A percentile compares a stretch with the other conserved stretches of the same genome.
These are phyloP conservation scores for Triangularia verruculosa DNA, from an alignment of 2,329 filamentous ascomycete species.

Conservation along the genomic window DNA sequence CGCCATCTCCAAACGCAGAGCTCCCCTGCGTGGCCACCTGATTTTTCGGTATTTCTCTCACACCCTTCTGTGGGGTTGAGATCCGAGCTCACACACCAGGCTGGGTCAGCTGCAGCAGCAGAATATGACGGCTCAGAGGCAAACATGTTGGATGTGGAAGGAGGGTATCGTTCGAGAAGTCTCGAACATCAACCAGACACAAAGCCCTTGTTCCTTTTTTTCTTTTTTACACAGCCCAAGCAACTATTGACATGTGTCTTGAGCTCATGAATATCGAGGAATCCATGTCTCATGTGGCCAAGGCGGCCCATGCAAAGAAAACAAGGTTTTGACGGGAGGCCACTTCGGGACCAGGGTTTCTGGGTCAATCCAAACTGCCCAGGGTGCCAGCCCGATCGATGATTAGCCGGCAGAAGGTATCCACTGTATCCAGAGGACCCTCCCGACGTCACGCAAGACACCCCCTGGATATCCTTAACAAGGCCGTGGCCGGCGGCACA, in stretches of 20 bases:
- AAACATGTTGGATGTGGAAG: neutral
- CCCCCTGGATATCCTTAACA: neutral
- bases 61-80: neutral
- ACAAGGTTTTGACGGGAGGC: constrained; percentile 17
- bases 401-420: neutral
- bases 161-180: neutral
- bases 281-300: constrained; percentile 9
- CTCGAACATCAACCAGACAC: neutral
- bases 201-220: neutral
- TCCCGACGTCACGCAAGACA: constrained; percentile 11
- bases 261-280: neutral
- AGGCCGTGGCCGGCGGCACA: constrained; percentile 6
- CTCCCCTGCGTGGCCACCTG: neutral
- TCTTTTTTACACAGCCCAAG: neutral
- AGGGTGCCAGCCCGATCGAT: neutral
- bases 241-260: neutral
- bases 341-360: constrained; percentile 5
- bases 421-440: neutral
- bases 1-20: neutral
- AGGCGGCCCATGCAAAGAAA: constrained; percentile 16
- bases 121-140: neutral
- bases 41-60: constrained; percentile 4
- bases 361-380: neutral
- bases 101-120: neutral
- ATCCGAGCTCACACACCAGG: neutral